Conservation (phyloP, 768 basidiomycete species). For the Lactarius tabidus region DNA sequence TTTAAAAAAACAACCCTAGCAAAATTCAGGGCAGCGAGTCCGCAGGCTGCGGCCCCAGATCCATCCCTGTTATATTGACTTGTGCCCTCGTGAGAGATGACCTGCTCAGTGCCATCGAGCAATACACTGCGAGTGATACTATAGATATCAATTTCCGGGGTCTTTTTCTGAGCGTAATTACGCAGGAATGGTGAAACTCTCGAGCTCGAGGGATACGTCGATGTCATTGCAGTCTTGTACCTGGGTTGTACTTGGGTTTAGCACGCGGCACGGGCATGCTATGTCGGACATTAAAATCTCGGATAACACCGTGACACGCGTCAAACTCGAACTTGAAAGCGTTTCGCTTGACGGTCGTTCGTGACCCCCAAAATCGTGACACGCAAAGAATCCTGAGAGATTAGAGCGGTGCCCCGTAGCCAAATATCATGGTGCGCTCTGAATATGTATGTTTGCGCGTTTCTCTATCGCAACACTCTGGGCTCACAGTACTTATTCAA, state of each 20-base stretch:
- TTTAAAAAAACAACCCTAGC: conserved; percentile 46
- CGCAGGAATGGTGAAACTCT: conserved; percentile 39
- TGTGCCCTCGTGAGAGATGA: conserved; percentile 45
- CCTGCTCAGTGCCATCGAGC: conserved; percentile 33
- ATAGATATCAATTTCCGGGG: background rate
- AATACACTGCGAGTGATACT: conserved; percentile 2
- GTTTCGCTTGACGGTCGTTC: too few relatives aligned
- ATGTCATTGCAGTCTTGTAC: background rate
- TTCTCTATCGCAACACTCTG: too few relatives aligned
- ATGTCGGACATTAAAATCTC: background rate
- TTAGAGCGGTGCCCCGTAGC: too few relatives aligned
- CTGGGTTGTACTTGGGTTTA: background rate
- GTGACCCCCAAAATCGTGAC: too few relatives aligned
- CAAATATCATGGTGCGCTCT: too few relatives aligned
- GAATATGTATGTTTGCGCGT: too few relatives aligned
- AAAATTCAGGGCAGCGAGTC: conserved; percentile 64
- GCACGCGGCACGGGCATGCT: background rate
- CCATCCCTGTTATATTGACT: conserved; percentile 47
- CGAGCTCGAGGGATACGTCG: conserved; percentile 1
- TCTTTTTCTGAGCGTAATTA: background rate
- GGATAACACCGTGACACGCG: background rate
- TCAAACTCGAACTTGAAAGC: background rate
- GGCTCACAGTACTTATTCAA: too few relatives aligned
- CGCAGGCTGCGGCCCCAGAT: conserved; percentile 54
- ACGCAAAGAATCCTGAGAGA: too few relatives aligned